Evolutionary conservation across 208 protist species (phyloP), one percentile per base, ranked within the genome.

Genomic region (Trypanosoma scelopori): DNA sequence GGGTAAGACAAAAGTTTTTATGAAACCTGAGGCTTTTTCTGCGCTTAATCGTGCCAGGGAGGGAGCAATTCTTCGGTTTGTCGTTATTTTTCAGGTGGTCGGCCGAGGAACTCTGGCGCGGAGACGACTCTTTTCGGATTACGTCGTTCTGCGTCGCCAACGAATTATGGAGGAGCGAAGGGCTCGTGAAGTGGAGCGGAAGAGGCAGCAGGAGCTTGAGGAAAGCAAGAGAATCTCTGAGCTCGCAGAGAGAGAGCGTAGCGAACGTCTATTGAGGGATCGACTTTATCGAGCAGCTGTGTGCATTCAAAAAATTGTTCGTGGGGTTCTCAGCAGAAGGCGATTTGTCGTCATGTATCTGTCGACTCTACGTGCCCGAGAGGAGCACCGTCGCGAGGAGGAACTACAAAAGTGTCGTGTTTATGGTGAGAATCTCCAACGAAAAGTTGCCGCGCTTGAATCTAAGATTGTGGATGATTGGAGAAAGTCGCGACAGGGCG

Each of bases 1-100:
- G 7, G 67, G 79, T 46, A 76, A 67, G 46, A 63, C 58, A 13
- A 85, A 82, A 59, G 35, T 82, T 20, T 85, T 85, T 50, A 66
- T 85, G 47, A 71, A 62, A 16, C 64, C 73, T 56, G 41, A 57
- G 25, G 65, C 72, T 30, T 83, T 77, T 49, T 22, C 41, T 18
- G 45, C 20, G 22, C 51, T 85, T 28, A 82, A 80, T 69, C 49
- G 49, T 32, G 46, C 23, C 0, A 67, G 70, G 23, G 74, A 77
- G n/a, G 18, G 28, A 37, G 50, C 57, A 37, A 59, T 45, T 13
- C 3, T 62, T 15, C 18, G n/a, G 32, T 51, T 55, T 57, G 1
- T 43, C 47, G 22, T 15, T 45, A 16, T 56, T 37, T 18, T 69
- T 53, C 69, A 80, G 46, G 18, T 30, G 15, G 27, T 72, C 18